Evolutionary conservation across 352 stramenopile species (phyloP).

Genomic region (Phytophthora vignae): DNA sequence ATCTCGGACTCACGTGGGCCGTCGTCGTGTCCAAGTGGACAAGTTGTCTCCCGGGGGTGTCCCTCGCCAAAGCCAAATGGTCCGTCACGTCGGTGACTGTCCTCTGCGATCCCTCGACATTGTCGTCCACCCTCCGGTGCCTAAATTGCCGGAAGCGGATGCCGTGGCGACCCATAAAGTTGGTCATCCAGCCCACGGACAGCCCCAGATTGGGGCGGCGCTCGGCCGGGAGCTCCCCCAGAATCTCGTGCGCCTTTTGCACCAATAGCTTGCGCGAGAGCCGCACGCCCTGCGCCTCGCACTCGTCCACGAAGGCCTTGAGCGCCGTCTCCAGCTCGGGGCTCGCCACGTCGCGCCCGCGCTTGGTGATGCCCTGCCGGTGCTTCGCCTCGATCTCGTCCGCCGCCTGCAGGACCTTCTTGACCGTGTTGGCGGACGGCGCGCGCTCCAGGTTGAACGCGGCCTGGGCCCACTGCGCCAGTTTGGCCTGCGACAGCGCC

Average conservation of each 20-base stretch:
- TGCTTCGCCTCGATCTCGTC: conserved; percentile 32
- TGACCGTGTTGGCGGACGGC: conserved; percentile 31
- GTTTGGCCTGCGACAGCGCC: conserved; percentile 30
- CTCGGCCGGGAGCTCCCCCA: conserved; percentile 18
- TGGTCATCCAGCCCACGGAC: conserved; percentile 40
- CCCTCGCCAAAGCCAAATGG: conserved; percentile 24
- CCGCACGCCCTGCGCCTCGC: neutral
- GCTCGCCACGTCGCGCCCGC: conserved; percentile 28
- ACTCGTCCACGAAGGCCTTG: conserved; percentile 18
- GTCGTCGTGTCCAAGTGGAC: conserved; percentile 1
- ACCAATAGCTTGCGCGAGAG: conserved; percentile 36
- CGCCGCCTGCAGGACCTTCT: conserved; percentile 27
- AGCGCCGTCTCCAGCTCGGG: conserved; percentile 32
- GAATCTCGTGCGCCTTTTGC: conserved; percentile 30
- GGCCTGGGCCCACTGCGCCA: conserved; percentile 24
- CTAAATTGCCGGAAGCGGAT: conserved; percentile 31
- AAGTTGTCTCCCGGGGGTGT: conserved; percentile 7
- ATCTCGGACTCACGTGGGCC: neutral
- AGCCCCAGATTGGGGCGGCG: conserved; percentile 25
- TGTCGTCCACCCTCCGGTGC: conserved; percentile 9
- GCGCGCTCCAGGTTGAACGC: conserved; percentile 29
- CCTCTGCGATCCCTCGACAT: conserved; percentile 11
- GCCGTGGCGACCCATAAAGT: conserved; percentile 37
- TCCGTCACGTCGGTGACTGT: conserved; percentile 28
- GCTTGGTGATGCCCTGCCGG: conserved; percentile 29